phyloP scores from a whole-genome alignment of 176 grass and related monocot species.

The Ensete ventricosum region DNA sequence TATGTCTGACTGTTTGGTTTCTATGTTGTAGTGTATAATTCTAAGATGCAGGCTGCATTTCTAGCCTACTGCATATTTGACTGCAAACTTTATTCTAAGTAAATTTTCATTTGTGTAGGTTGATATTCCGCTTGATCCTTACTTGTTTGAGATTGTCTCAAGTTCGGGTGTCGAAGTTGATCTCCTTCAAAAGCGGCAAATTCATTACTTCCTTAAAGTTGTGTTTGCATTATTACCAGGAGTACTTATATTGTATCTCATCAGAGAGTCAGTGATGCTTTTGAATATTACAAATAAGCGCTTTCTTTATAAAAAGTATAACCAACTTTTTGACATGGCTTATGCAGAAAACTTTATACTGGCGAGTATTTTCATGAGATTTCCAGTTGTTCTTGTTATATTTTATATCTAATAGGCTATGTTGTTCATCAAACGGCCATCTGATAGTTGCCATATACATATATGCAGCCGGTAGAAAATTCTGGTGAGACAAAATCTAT shows the following conservation, averaged over 20 bases:
- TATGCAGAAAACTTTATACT: conserved; percentile 31
- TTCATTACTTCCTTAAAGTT: conserved; percentile 29
- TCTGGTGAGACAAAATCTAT: conserved; percentile 13
- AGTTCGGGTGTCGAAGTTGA: conserved; percentile 32
- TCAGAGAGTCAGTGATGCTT: conserved; percentile 28
- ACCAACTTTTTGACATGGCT: conserved; percentile 28
- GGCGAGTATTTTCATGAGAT: conserved; percentile 9
- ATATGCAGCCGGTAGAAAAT: conserved; percentile 19
- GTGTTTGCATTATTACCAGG: conserved; percentile 30
- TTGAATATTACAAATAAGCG: conserved; percentile 25
- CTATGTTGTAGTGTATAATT: neutral
- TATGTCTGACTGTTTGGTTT: conserved; percentile 16
- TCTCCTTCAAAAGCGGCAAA: conserved; percentile 31
- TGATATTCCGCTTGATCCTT: conserved; percentile 25
- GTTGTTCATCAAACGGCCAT: neutral
- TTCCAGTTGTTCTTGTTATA: neutral
- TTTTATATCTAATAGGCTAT: neutral
- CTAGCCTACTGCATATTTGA: neutral
- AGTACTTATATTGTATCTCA: conserved; percentile 33
- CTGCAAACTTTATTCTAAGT: conserved; percentile 5
- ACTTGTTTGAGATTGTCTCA: conserved; percentile 26
- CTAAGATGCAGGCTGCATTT: neutral
- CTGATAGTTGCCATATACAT: neutral
- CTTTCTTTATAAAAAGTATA: conserved; percentile 27
- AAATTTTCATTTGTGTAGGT: conserved; percentile 18